Evolutionary conservation across 352 stramenopile species (phyloP).

Genomic region (Globisporangium heterothallicum): DNA sequence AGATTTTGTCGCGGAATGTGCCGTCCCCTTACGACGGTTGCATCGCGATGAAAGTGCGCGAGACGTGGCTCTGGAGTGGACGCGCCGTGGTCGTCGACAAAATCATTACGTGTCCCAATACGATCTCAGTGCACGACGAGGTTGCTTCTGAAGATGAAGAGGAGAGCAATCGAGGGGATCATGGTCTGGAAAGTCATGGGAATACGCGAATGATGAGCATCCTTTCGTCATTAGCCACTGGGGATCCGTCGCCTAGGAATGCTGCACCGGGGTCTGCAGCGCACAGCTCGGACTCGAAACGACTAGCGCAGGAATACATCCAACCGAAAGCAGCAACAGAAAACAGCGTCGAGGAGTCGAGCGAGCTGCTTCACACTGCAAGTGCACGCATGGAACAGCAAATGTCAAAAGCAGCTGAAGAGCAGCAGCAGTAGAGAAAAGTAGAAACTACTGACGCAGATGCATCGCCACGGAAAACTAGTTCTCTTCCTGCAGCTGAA

Average conservation of each 20-base stretch:
- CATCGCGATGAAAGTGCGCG: constrained; percentile 48
- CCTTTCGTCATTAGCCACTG: no score
- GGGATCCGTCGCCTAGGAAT: background rate
- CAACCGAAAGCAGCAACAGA: background rate
- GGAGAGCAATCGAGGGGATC: no score
- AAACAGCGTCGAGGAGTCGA: background rate
- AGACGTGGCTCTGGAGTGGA: constrained; percentile 62
- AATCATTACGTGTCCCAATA: constrained; percentile 26
- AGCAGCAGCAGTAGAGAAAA: background rate
- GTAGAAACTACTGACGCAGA: no score
- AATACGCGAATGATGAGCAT: no score
- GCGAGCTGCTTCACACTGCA: background rate
- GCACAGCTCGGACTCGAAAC: constrained; percentile 5
- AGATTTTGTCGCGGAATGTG: constrained; percentile 40
- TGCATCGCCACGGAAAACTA: no score
- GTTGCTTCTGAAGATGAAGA: background rate
- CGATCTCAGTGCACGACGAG: background rate
- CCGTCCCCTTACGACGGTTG: constrained; percentile 21
- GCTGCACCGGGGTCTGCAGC: background rate
- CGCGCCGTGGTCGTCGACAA: constrained; percentile 61
- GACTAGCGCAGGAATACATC: constrained; percentile 4
- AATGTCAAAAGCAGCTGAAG: constrained; percentile 4
- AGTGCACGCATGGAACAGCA: constrained; percentile 11
- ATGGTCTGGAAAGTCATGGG: no score
- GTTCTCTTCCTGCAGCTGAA: no score